Base-by-base conservation (phyloP, 1,284 basidiomycete genomes). In the Trametes pubescens region DNA sequence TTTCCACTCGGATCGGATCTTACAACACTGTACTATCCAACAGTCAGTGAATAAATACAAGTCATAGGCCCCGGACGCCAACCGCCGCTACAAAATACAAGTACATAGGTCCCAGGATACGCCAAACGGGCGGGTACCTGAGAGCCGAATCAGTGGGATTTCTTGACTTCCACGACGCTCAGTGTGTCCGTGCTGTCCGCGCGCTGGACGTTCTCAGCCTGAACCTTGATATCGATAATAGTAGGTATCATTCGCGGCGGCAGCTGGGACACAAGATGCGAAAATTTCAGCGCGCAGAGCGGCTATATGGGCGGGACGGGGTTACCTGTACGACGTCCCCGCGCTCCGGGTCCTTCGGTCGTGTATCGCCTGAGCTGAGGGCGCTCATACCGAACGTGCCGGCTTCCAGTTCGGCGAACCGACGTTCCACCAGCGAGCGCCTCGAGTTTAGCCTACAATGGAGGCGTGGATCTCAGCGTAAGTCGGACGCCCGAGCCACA, bases 361-460 rank as follows among this genome's bases (percentile, higher is more conserved):
- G 48, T 48, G 38, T 22, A 6, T 16, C 22, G 40, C 21, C 57
- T 13, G 57, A 24, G 14, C 46, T 49, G 21, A 59, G 51, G 3
- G 49, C 57, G 40, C 40, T 59, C 57, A 59, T 59, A 2, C 57
- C 57, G 29, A 59, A 59, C 1, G 57, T 59, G 4, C 57, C 57
- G 13, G 57, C 57, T 9, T 59, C 57, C 0, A 59, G 40, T 14
- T 59, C 46, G 8, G 51, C 57, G 40, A 59, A 37, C 11, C 57
- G n/a, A 11, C 57, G 57, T 14, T 59, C 57, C 2, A 47, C 38
- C 7, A 59, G 43, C 29, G 57, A 59, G 13, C 57, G 51, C n/a
- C 62, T 24, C 6, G 62, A 46, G 57, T 64, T 64, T 10, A 64
- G 47, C 22, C 62, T 64, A 24, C 29, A 34, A n/a, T 14, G 38